Base-by-base conservation (phyloP, 352 stramenopile genomes). In the Phytophthora cajani region DNA sequence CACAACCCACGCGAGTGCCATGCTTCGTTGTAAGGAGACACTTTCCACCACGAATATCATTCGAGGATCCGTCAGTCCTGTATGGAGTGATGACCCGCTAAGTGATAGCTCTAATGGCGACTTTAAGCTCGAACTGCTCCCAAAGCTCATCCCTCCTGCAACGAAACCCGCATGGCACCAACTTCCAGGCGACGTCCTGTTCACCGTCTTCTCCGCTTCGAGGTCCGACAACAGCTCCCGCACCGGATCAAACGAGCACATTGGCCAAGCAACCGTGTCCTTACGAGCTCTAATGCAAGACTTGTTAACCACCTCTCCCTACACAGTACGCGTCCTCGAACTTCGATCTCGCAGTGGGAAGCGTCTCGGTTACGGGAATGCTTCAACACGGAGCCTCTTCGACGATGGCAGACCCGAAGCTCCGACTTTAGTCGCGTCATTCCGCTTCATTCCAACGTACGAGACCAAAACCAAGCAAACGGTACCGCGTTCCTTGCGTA, bases 1-100 rank as follows among this genome's bases (percentile, higher is more conserved):
- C 30, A 57, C 33, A 36, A 65, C 47, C 7, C 71, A 68, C 25
- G n/a, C 57, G 10, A 78, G 57, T 33, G 59, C 88, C 17, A 92
- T 92, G 79, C 68, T 94, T 49, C 74, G 83, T n/a, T 91, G 84
- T 64, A 94, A 92, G 36, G 69, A 83, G 27, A 73, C 63, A 5
- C 68, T 94, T 5, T 62, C 66, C 10, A 83, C 62, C 11, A 94
- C 84, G 8, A 55, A 30, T 0, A 54, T 79, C 14, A 60, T 66
- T 14, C n/a, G 23, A 33, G 44, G 42, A 12, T 80, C 72, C 0
- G 62, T 27, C 5, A 66, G 82, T 44, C 83, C 83, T n/a, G 61
- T 80, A 3, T 94, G 86, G 84, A 84, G 78, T 40, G 69, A 83
- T 32, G 62, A 78, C 10, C 6, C 27, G 9, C 23, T 59, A 10